Evolutionary conservation across 352 stramenopile species (phyloP).

Genomic region (Phytophthora sojae): DNA sequence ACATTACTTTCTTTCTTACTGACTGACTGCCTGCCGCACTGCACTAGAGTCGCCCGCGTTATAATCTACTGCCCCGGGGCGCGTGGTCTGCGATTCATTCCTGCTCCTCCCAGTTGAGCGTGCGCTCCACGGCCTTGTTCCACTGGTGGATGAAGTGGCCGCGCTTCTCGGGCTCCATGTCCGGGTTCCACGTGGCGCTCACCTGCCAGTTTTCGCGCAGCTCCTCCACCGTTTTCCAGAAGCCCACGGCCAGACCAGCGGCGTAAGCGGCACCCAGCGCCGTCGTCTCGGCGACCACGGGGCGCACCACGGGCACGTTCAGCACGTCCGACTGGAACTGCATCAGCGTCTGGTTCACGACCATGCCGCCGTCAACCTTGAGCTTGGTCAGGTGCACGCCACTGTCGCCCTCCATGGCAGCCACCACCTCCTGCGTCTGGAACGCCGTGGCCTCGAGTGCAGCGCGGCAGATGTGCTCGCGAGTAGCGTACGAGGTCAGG

Average conservation of each 20-base stretch:
- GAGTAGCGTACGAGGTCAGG: slow-evolving; percentile 95
- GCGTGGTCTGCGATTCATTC: slow-evolving; percentile 30
- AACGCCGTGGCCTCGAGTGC: slow-evolving; percentile 97
- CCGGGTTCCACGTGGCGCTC: slow-evolving; percentile 73
- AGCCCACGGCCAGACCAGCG: slow-evolving; percentile 96
- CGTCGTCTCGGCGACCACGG: slow-evolving; percentile 97
- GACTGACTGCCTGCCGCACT: slow-evolving; percentile 5
- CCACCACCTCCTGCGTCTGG: slow-evolving; percentile 95
- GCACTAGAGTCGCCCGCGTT: neutral
- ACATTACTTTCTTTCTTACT: slow-evolving; percentile 25
- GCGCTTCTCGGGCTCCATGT: slow-evolving; percentile 71
- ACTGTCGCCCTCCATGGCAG: slow-evolving; percentile 94
- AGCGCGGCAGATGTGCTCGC: slow-evolving; percentile 96
- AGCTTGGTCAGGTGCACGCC: slow-evolving; percentile 92
- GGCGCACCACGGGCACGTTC: slow-evolving; percentile 93
- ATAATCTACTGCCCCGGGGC: slow-evolving; percentile 34
- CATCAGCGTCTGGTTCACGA: slow-evolving; percentile 97
- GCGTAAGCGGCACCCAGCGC: slow-evolving; percentile 97
- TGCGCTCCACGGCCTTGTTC: slow-evolving; percentile 86
- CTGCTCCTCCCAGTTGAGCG: slow-evolving; percentile 84
- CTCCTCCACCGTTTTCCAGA: slow-evolving; percentile 93
- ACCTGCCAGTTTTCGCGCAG: slow-evolving; percentile 86
- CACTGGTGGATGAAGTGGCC: slow-evolving; percentile 74
- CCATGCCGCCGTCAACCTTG: slow-evolving; percentile 98
- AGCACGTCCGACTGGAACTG: slow-evolving; percentile 99